phyloP scores from a whole-genome alignment of 2,329 filamentous ascomycete species.

The Talaromyces islandicus region DNA sequence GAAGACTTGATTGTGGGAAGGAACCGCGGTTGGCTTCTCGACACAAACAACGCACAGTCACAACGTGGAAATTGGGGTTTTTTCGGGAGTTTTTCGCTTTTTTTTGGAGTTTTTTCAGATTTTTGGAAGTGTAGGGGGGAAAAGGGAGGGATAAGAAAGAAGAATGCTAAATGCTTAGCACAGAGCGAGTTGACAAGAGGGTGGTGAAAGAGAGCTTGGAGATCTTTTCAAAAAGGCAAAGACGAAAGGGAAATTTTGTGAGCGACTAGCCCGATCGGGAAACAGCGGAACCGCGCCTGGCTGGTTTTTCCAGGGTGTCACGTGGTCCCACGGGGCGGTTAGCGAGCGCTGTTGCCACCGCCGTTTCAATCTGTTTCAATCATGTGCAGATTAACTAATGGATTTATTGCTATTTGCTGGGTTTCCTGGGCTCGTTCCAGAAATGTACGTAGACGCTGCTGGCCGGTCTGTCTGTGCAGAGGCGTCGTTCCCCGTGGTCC shows the following conservation, averaged over 20 bases:
- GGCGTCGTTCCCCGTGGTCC: neutral
- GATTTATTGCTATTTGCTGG: neutral
- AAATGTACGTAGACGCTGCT: neutral
- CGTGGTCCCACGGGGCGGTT: slow-evolving; percentile 4
- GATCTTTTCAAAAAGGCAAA: slow-evolving; percentile 24
- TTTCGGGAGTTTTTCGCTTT: slow-evolving; percentile 32
- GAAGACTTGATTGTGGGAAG: slow-evolving; percentile 13
- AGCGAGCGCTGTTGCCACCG: slow-evolving; percentile 4
- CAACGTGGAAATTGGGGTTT: slow-evolving; percentile 18
- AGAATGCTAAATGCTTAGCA: slow-evolving; percentile 17
- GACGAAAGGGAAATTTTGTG: slow-evolving; percentile 24
- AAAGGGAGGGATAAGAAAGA: slow-evolving; percentile 18
- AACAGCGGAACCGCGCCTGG: neutral
- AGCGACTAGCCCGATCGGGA: slow-evolving; percentile 8
- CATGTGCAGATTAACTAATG: slow-evolving; percentile 2
- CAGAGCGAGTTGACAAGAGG: slow-evolving; percentile 13
- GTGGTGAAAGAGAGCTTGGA: slow-evolving; percentile 13
- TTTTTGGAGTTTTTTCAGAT: slow-evolving; percentile 30
- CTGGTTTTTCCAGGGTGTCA: slow-evolving; percentile 6
- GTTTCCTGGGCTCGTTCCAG: no score
- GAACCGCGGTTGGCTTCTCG: slow-evolving; percentile 13
- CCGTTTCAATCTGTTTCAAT: slow-evolving; percentile 5
- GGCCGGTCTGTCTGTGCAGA: neutral
- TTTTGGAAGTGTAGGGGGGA: slow-evolving; percentile 24
- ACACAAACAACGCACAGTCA: slow-evolving; percentile 28